Conservation (phyloP, 208 protist genomes). For the Leishmania tarentolae region DNA sequence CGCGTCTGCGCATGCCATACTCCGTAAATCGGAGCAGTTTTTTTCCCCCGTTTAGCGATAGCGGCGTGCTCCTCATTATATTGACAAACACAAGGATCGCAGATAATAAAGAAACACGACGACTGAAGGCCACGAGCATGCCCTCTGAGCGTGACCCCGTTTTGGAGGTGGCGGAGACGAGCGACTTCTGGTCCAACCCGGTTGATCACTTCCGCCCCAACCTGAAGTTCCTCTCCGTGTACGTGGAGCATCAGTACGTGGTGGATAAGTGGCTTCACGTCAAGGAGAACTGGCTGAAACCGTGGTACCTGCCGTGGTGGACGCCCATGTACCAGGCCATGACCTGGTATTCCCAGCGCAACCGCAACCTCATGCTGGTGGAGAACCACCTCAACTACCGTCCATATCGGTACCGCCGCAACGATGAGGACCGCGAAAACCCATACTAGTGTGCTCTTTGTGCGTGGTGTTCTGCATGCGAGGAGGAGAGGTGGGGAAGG, state of each 20-base stretch:
- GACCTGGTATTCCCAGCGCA: constrained; percentile 87
- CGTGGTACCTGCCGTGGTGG: constrained; percentile 90
- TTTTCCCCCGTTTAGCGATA: not conserved
- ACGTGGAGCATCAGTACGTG: constrained; percentile 81
- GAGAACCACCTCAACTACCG: constrained; percentile 93
- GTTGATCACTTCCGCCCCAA: constrained; percentile 91
- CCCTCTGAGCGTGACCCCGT: constrained; percentile 34
- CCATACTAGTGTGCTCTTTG: constrained; percentile 65
- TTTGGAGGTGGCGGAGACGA: constrained; percentile 36
- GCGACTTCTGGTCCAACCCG: constrained; percentile 88
- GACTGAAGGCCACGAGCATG: constrained; percentile 17
- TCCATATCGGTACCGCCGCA: constrained; percentile 88
- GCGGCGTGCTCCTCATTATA: not conserved
- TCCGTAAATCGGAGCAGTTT: not conserved
- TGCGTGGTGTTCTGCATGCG: not conserved
- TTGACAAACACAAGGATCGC: not conserved
- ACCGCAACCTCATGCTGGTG: constrained; percentile 87
- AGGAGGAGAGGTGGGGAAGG: not conserved
- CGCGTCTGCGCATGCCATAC: not conserved
- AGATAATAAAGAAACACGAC: constrained; percentile 3
- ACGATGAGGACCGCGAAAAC: constrained; percentile 90
- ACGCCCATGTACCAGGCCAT: constrained; percentile 82
- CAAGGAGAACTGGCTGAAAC: constrained; percentile 79
- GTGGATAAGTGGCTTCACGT: constrained; percentile 79
- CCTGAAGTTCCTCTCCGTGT: constrained; percentile 88